A percentile compares a stretch with the other conserved stretches of the same genome.
Conservation (phyloP, 495 filamentous ascomycete species). For the Tricharina praecox region DNA sequence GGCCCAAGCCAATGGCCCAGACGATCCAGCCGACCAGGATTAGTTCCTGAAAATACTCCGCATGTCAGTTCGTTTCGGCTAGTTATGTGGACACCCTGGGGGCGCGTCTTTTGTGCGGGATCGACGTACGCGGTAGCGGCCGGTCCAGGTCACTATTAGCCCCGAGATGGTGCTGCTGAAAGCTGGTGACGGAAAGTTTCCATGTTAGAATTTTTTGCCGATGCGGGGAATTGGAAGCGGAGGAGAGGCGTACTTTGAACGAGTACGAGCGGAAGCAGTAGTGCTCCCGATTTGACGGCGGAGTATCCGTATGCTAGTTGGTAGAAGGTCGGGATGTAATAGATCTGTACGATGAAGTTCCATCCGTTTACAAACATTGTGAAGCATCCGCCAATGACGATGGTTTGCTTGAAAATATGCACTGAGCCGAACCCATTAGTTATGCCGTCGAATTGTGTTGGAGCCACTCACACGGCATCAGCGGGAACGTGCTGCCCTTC, state of each 20-base stretch:
- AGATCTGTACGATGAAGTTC: constrained; percentile 39
- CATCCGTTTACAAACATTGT: constrained; percentile 42
- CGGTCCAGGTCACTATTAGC: constrained; percentile 36
- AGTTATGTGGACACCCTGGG: too few species aligned
- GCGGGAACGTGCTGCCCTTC: constrained; percentile 26
- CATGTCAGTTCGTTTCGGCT: too few species aligned
- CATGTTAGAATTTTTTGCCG: background rate
- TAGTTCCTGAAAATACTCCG: constrained; percentile 30
- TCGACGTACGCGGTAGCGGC: constrained; percentile 32
- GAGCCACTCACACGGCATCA: constrained; percentile 26
- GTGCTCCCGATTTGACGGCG: constrained; percentile 34
- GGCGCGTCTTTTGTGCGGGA: too few species aligned
- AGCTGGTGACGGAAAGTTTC: constrained; percentile 20
- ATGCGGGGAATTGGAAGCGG: background rate
- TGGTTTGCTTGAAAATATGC: constrained; percentile 35
- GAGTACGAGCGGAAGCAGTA: constrained; percentile 38
- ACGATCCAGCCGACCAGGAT: constrained; percentile 37
- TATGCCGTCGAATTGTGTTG: background rate
- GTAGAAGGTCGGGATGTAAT: constrained; percentile 41
- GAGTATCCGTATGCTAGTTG: constrained; percentile 39
- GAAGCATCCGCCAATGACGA: constrained; percentile 37
- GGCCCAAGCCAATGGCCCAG: constrained; percentile 37
- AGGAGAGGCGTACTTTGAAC: constrained; percentile 31
- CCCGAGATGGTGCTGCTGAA: constrained; percentile 37
- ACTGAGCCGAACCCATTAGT: constrained; percentile 26